Conservation (phyloP, 1,284 basidiomycete genomes). For the Retiboletus fuscus region DNA sequence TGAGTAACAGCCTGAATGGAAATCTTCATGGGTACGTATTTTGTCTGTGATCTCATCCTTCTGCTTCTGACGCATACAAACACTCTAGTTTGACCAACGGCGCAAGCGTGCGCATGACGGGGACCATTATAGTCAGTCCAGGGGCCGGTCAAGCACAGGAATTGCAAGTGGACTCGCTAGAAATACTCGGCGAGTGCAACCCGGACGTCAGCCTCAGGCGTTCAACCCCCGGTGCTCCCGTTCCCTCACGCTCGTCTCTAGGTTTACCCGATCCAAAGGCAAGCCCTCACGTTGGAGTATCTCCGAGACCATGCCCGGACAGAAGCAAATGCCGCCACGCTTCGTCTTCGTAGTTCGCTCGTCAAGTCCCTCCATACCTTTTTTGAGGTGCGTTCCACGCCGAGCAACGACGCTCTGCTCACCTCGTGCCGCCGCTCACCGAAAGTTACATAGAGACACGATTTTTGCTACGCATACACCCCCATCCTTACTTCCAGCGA, state of each 20-base stretch:
- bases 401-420: constrained; percentile 7
- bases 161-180: constrained; percentile 73
- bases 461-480: constrained; percentile 84
- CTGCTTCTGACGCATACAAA: constrained; percentile 22
- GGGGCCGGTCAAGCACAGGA: constrained; percentile 81
- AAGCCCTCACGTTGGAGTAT: constrained; percentile 78
- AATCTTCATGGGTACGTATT: constrained; percentile 36
- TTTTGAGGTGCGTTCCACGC: constrained; percentile 70
- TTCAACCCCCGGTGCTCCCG: neutral
- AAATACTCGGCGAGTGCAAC: constrained; percentile 81
- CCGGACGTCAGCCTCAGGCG: constrained; percentile 65
- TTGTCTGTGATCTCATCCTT: neutral
- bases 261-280: constrained; percentile 91
- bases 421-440: constrained; percentile 17
- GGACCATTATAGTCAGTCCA: constrained; percentile 72
- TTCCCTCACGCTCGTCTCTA: constrained; percentile 46
- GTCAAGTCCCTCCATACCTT: constrained; percentile 66
- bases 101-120: constrained; percentile 78
- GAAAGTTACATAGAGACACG: constrained; percentile 65
- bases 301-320: constrained; percentile 87
- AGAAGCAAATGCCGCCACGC: constrained; percentile 73
- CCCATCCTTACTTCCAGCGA: constrained; percentile 93
- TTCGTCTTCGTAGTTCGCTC: constrained; percentile 76
- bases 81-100: constrained; percentile 75
- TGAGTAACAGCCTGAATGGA: constrained; percentile 50